Percentiles rank a stretch among this genome's conserved stretches.
These are phyloP conservation scores for Cryphonectria naterciae DNA, from an alignment of 2,329 filamentous ascomycete species.

Conservation along the genomic window DNA sequence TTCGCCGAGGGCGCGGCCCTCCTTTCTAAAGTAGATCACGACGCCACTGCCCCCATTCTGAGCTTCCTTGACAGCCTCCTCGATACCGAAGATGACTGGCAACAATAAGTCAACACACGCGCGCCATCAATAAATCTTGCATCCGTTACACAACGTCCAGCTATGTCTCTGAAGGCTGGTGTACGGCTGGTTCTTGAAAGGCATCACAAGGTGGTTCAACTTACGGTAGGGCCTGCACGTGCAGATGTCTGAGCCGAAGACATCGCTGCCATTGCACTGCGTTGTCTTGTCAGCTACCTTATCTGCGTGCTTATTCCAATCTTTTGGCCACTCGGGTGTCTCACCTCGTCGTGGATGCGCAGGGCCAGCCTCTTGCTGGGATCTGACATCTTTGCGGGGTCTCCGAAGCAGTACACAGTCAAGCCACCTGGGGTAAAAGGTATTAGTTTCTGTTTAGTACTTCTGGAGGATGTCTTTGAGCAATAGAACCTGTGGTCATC, in stretches of 20 bases:
- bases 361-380: conserved; percentile 79
- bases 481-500: neutral
- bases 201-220: conserved; percentile 2
- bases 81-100: conserved; percentile 84
- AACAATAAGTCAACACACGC: neutral
- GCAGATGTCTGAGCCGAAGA: conserved; percentile 97
- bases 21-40: conserved; percentile 98
- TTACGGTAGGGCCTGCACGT: conserved; percentile 83
- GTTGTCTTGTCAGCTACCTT: conserved; percentile 10
- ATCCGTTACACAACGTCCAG: neutral
- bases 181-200: neutral
- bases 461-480: conserved; percentile 19
- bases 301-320: neutral
- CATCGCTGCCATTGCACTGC: conserved; percentile 91
- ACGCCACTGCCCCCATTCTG: conserved; percentile 92
- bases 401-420: conserved; percentile 96
- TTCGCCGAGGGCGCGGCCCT: conserved; percentile 91
- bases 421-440: conserved; percentile 64
- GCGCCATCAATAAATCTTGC: neutral
- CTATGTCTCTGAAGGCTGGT: neutral
- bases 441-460: conserved; percentile 29
- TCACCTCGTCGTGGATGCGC: conserved; percentile 73
- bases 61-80: conserved; percentile 96
- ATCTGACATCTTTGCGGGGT: conserved; percentile 91
- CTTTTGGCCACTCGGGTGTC: conserved; percentile 26